phyloP scores from a whole-genome alignment of 345 rosid genomes.

The Moricandia moricandioides region DNA sequence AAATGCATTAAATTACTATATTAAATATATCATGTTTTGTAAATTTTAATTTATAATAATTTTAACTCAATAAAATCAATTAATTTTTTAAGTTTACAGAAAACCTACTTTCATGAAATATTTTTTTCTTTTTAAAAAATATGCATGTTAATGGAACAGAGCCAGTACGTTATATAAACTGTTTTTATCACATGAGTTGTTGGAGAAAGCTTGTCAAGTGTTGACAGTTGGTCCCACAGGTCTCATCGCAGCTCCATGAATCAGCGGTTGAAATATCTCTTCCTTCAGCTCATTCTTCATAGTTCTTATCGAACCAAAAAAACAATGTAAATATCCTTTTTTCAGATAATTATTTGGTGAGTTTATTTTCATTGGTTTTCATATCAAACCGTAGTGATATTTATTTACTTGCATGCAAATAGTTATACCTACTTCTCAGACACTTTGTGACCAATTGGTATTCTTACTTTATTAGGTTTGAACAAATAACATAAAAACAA shows the following conservation, averaged over 20 bases:
- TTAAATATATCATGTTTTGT: too few species aligned
- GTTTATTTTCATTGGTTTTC: not conserved
- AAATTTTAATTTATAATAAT: too few species aligned
- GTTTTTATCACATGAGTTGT: not conserved
- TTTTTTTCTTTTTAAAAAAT: too few species aligned
- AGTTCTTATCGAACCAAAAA: not conserved
- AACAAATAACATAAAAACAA: not conserved
- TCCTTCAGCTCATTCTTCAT: not conserved
- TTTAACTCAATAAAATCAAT: too few species aligned
- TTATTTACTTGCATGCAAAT: constrained; percentile 3
- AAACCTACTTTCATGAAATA: too few species aligned
- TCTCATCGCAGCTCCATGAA: not conserved
- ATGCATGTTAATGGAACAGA: too few species aligned
- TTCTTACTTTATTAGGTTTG: constrained; percentile 10
- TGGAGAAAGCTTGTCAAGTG: not conserved
- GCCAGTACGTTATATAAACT: too few species aligned
- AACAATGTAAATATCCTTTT: not conserved
- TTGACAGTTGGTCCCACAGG: not conserved
- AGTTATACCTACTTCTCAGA: not conserved
- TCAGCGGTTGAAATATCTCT: not conserved
- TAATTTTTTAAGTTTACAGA: too few species aligned
- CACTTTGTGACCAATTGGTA: not conserved
- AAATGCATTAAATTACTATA: too few species aligned
- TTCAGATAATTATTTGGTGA: not conserved
- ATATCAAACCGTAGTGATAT: not conserved